Evolutionary conservation across 352 stramenopile species (phyloP), one percentile per base, ranked within the genome.

Genomic region (Phytophthora constricta): DNA sequence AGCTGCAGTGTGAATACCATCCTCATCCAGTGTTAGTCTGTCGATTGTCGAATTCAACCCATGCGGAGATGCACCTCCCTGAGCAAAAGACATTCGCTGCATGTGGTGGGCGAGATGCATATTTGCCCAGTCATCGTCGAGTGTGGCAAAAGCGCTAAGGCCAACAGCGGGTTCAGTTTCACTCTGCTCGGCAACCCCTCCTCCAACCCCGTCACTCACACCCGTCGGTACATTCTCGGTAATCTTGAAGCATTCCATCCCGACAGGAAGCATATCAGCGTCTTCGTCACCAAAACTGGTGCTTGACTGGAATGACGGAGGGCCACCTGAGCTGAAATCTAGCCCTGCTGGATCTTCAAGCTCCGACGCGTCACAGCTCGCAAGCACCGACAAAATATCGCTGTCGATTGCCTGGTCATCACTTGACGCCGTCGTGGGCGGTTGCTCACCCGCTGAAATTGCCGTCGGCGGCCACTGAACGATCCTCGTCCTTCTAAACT

Each of bases 321-420:
- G 37, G 5, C 56, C 65, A 19, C n/a, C 28, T 42, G 34, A 42
- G 1, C 37, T 45, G 16, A 70, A 77, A 48, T 70, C 61, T 13
- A 68, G 33, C 41, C 51, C 57, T 16, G 58, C 63, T 28, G 69
- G 52, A 26, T 81, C 71, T 2, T 41, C 65, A 8, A 76, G 47
- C 23, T 90, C 82, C 13, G 76, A 76, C 0, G 58, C 52, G 37
- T 87, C 80, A 46, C 72, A 90, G 47, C 77, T 80, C 0, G 82
- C 84, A 19, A 92, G 67, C 3, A 92, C 78, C 5, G 84, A 92
- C 19, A 92, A 67, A 64, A 92, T 92, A 46, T 92, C 84, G 25
- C 80, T 90, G 66, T 92, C 84, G 43, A 92, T 92, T 1, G 82
- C 80, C 1, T 90, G 78, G 1, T 92, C 82, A 11, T 82, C 71